phyloP scores from a whole-genome alignment of 805 yeast genomes.

The Saturnispora halmiae region DNA sequence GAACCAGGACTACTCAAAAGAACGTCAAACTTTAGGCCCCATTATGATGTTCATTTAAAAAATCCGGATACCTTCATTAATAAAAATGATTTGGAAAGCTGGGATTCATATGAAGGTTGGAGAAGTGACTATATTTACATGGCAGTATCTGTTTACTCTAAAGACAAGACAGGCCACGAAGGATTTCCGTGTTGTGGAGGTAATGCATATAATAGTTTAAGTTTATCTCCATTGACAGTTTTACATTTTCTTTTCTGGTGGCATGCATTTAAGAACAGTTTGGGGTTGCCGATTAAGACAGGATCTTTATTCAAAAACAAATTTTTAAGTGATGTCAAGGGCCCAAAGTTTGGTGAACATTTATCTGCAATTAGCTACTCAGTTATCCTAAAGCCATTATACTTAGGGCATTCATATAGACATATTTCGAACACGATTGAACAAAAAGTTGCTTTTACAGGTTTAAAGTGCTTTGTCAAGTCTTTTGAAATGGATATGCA shows the following conservation, averaged over 20 bases:
- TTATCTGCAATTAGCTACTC: slow-evolving; percentile 72
- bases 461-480: slow-evolving; percentile 56
- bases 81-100: slow-evolving; percentile 34
- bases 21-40: slow-evolving; percentile 44
- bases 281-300: slow-evolving; percentile 68
- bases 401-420: slow-evolving; percentile 62
- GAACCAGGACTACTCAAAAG: slow-evolving; percentile 31
- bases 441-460: slow-evolving; percentile 47
- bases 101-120: slow-evolving; percentile 77
- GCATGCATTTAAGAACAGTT: slow-evolving; percentile 69
- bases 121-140: slow-evolving; percentile 76
- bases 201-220: slow-evolving; percentile 56
- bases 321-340: slow-evolving; percentile 17
- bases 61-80: slow-evolving; percentile 42
- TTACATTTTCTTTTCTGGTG: slow-evolving; percentile 77
- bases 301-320: slow-evolving; percentile 61
- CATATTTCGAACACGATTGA: slow-evolving; percentile 37
- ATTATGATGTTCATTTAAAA: slow-evolving; percentile 46
- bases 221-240: slow-evolving; percentile 63
- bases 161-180: slow-evolving; percentile 13
- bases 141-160: slow-evolving; percentile 47
- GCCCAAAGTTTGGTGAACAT: slow-evolving; percentile 27
- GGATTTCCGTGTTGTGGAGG: slow-evolving; percentile 16
- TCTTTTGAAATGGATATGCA: slow-evolving; percentile 57
- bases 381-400: slow-evolving; percentile 63